Conservation (phyloP, 495 filamentous ascomycete species). For the Annulohypoxylon maeteangense region DNA sequence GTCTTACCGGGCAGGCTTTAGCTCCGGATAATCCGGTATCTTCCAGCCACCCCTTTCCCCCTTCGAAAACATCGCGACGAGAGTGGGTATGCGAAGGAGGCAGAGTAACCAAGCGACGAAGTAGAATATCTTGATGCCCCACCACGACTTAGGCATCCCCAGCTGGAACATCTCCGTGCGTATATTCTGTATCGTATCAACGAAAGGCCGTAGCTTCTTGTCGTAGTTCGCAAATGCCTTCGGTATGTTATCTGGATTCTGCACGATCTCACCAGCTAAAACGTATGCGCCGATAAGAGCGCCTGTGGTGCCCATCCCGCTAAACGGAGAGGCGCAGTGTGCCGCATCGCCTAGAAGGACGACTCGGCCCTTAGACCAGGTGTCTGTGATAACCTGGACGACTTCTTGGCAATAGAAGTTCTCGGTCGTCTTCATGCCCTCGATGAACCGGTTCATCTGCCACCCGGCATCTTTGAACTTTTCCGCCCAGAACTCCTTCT, state of each 20-base stretch:
- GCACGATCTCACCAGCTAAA: conserved; percentile 40
- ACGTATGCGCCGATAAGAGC: conserved; percentile 44
- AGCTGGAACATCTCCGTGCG: conserved; percentile 6
- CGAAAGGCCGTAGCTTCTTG: conserved; percentile 32
- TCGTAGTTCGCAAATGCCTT: conserved; percentile 38
- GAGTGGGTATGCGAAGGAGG: conserved; percentile 30
- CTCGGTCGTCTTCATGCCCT: conserved; percentile 47
- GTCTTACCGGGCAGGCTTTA: neutral
- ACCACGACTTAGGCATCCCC: conserved; percentile 27
- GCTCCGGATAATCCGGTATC: conserved; percentile 26
- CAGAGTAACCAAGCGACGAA: conserved; percentile 21
- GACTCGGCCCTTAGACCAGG: conserved; percentile 58
- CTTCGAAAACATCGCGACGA: conserved; percentile 28
- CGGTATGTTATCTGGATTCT: conserved; percentile 19
- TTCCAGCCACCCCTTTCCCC: conserved; percentile 33
- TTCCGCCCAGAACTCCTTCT: conserved; percentile 55
- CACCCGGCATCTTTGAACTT: conserved; percentile 59
- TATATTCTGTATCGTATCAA: conserved; percentile 31
- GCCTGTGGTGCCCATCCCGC: conserved; percentile 42
- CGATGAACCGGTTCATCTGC: conserved; percentile 54
- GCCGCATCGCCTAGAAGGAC: conserved; percentile 67
- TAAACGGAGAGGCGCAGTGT: conserved; percentile 54
- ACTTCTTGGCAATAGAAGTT: conserved; percentile 56
- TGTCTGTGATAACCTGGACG: conserved; percentile 50
- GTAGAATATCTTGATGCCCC: conserved; percentile 31